A percentile compares a stretch with the other conserved stretches of the same genome.
Conservation (phyloP, 1,284 basidiomycete genomes). For the Puccinia novopanici region DNA sequence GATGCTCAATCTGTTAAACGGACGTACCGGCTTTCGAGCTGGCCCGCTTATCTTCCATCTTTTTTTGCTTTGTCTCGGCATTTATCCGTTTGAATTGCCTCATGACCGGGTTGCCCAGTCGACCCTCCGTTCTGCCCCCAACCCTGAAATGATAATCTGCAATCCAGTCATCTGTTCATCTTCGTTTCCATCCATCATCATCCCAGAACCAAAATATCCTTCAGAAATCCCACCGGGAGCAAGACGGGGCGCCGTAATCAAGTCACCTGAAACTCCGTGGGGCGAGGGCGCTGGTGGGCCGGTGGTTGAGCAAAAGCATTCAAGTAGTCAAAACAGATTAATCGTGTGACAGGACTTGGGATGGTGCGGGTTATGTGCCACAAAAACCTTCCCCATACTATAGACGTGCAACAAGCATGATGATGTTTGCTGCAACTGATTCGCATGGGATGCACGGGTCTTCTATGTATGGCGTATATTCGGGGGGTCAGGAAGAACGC, state of each 20-base stretch:
- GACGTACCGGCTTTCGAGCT: conserved; percentile 52
- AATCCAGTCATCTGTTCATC: conserved; percentile 47
- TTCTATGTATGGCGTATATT: too few relatives aligned
- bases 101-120: conserved; percentile 7
- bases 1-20: conserved; percentile 52
- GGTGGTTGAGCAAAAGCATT: neutral
- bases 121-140: conserved; percentile 5
- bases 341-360: neutral
- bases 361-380: neutral
- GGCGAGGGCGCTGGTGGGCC: neutral
- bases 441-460: neutral
- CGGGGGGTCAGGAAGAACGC: neutral
- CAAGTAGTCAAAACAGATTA: conserved; percentile 6
- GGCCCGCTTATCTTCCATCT: conserved; percentile 44
- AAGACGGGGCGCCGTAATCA: neutral
- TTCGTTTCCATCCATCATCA: neutral
- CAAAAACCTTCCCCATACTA: neutral
- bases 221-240: neutral
- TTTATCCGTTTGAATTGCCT: too few relatives aligned
- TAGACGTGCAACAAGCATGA: neutral
- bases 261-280: conserved; percentile 6
- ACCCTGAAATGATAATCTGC: conserved; percentile 24
- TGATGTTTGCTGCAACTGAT: conserved; percentile 1
- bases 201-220: neutral
- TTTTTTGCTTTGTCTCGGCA: neutral